These are phyloP conservation scores for Prunus yedoensis DNA, from an alignment of 331 rosid genomes.

Conservation along the genomic window DNA sequence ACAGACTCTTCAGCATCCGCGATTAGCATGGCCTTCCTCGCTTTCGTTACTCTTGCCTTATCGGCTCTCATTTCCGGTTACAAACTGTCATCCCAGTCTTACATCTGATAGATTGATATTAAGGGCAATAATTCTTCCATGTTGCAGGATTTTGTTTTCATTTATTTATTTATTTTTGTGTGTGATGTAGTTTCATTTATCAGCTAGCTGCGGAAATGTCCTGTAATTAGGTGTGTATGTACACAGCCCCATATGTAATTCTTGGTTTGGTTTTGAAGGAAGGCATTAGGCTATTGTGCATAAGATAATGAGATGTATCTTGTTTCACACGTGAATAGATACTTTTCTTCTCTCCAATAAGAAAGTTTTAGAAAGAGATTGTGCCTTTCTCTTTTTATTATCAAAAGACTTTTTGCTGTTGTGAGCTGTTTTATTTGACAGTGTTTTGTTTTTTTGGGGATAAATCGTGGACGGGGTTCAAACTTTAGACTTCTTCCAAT, in stretches of 20 bases:
- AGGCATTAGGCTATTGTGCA: slow-evolving; percentile 7
- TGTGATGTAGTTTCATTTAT: neutral
- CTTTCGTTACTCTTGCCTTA: slow-evolving; percentile 57
- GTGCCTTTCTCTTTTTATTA: neutral
- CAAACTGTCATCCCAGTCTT: slow-evolving; percentile 59
- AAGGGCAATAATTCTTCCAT: too few species aligned
- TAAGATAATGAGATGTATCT: slow-evolving; percentile 1
- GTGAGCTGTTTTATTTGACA: neutral
- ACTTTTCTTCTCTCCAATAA: neutral
- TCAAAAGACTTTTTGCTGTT: neutral
- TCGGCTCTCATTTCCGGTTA: slow-evolving; percentile 63
- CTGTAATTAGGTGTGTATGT: neutral
- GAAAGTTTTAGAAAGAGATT: neutral
- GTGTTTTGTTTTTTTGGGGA: too few species aligned
- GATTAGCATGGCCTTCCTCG: slow-evolving; percentile 64
- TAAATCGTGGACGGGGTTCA: too few species aligned
- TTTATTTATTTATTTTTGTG: slow-evolving; percentile 1
- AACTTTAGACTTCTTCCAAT: too few species aligned
- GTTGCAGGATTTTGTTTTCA: neutral
- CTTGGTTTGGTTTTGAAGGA: neutral
- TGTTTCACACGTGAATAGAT: neutral
- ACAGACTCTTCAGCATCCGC: slow-evolving; percentile 69
- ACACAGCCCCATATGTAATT: slow-evolving; percentile 3
- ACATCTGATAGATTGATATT: slow-evolving; percentile 31
- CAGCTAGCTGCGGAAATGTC: neutral